Evolutionary conservation across 129 eudicot species (phyloP), one percentile per base, ranked within the genome.

Genomic region (Pseudognaphalium luteoalbum): DNA sequence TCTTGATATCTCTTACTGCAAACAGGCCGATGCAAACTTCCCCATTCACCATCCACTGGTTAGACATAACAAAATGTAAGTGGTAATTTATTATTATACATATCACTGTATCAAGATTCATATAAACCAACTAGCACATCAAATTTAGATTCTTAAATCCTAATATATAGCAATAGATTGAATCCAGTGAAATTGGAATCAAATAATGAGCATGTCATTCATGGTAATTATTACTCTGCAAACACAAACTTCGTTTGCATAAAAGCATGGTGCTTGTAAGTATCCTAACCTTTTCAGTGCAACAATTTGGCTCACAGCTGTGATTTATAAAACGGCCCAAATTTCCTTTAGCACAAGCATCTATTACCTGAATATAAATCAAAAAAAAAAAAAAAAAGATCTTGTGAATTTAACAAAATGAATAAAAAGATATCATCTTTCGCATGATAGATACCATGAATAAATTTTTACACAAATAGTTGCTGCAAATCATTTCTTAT

Each of bases 11-110:
- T 80, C 91, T 89, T 66, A 85, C n/a, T 81, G 98, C 91, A 87
- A 94, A 94, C 14, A 94, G 91, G 70, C 98, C 98, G 78, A 94
- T 72, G 78, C 97, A 94, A 77, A 91, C 96, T 81, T 94, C 98
- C 61, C 97, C 98, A 84, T 94, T 94, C 59, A 94, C 98, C 92
- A 94, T 91, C 98, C 98, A 94, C 98, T 94, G 93, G 60, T 59
- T 57, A 78, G 77, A 51, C 76, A 72, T 72, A 41, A 61, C 62
- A 81, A n/a, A 66, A 58, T 71, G 75, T 73, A 51, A 82, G 42
- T 65, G 62, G 39, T 41, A 56, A 71, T 22, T 66, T 20, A 56
- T 47, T 30, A 28, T n/a, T 60, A 39, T 29, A 56, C 62, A 33
- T 57, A 66, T 28, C 51, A 67, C 52, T 67, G 57, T 19, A 17